Evolutionary conservation across 2,329 filamentous ascomycete species (phyloP), one percentile per base, ranked within the genome.

Genomic region (Aulographum hederae): DNA sequence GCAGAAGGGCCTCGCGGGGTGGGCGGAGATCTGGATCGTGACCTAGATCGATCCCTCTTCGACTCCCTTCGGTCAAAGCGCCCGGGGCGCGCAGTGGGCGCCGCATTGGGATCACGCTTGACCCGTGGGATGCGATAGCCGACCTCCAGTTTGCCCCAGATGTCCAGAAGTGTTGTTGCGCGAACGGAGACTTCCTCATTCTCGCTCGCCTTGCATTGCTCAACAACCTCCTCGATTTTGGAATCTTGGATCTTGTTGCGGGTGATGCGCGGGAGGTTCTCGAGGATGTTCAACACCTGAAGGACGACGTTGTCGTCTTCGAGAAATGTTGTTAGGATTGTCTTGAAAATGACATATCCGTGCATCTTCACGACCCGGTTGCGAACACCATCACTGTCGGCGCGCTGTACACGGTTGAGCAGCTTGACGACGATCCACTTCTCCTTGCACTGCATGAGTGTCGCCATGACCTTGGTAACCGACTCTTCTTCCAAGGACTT

Each of bases 371-470:
- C 79, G 25, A 95, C 84, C 32, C 78, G 73, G 52, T 89, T 80
- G 37, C 80, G 73, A 34, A 94, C 81, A 39, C 73, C 73, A 46
- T 93, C 82, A 43, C 94, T 84, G 30, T 86, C 70, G 48, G 78
- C 85, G 26, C 70, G 68, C 53, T 93, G 81, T 38, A 98, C 84
- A 32, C 89, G 85, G 42, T 75, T 69, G 37, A 98, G 69, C 34
- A 98, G 63, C 57, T 95, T 95, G 56, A 94, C 84, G 3, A 81
- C 84, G 53, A 98, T 94, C 89, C 89, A 98, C 56, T 94, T 94
- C 63, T 98, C 89, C 56, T 93, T 92, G 65, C 82, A 93, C 53
- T 94, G 86, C 73, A 93, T 85, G 36, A 98, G 70, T 32, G 84
- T 78, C 16, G 86, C 85, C 82, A 94, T 93, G 53, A 94, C 82